Evolutionary conservation across 257 asterid species (phyloP), one percentile per base, ranked within the genome.

Genomic region (Jacaranda mimosifolia): DNA sequence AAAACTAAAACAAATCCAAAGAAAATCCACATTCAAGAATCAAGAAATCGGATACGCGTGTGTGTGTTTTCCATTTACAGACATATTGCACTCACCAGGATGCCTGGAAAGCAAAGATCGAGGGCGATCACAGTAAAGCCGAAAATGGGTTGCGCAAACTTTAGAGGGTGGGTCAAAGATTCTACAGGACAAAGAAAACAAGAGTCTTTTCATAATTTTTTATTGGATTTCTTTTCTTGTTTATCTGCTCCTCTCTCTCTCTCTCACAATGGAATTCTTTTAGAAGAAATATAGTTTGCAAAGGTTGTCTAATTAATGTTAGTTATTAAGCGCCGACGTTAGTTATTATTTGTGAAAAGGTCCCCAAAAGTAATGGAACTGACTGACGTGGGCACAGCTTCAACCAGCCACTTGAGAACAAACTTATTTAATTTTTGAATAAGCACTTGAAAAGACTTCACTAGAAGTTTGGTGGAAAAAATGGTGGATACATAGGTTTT

Each of bases 71-170:
- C 51, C 39, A 51, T 70, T 26, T 11, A 51, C 39, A 72, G 21
- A 49, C 59, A 70, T 51, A n/a, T n/a, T n/a, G 13, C 62, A 86
- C 91, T 81, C 73, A 93, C 98, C 96, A 71, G 86, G 89, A 53
- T 79, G 85, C 38, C 73, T 72, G 80, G 90, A 81, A 66, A 77
- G 52, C 73, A 90, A 80, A 63, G 91, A 83, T 74, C 56, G 75
- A n/a, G 85, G 40, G 74, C 77, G 88, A 87, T 86, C 86, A 77
- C 80, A 84, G 88, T 85, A 90, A 70, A 83, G 72, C 12, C 91
- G 87, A 38, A 77, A 79, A 58, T 74, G 74, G 77, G 86, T 48
- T 35, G 15, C 14, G 48, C 82, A 66, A 48, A 83, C 67, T 75
- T 81, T 81, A n/a, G 79, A 57, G 71, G 80, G 70, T 9, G 63